Evolutionary conservation across 78 protist genomes (phyloP), one percentile per base, ranked within the genome.

Genomic region (Dictyostelium citrinum): DNA sequence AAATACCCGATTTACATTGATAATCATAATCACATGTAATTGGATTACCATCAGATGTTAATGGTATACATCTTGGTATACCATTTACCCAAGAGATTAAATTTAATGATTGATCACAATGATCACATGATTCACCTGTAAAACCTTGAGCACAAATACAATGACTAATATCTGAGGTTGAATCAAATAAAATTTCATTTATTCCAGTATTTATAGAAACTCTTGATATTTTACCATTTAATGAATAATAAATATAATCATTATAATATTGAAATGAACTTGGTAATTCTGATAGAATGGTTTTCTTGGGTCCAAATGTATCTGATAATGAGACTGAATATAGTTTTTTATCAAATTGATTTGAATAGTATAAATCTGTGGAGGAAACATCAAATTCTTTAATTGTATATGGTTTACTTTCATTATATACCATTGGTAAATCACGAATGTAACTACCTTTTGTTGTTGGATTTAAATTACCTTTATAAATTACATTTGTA

Each of bases 11-110:
- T 70, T 74, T 74, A 74, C 81, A 74, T 74, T 74, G 60, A 39
- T 74, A 39, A 39, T 74, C 60, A 74, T 39, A 74, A n/a, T 74
- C 81, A 74, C 81, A 74, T 74, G 81, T 74, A 41, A 74, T 33
- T 37, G 81, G 81, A n/a, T 39, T 74, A 20, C 55, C 55, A 33
- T 70, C 45, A 29, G 1, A 3, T 37, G 41, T 39, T n/a, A 39
- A 14, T 74, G 81, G 81, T 10, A 74, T 74, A 74, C 81, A 74
- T 74, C 55, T 74, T 33, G 81, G 81, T 0, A 33, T 22, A 3
- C 55, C 60, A 39, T 74, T 74, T 29, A 70, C 43, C 81, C 81
- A 74, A 39, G 58, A 37, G 0, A 74, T 39, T 20, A 74, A 14
- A 39, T 74, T 74, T 0, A n/a, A 41, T n/a, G 81, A 20, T 37